These are phyloP conservation scores for Pedinophyceae sp. DNA, from an alignment of 139 green algal genomes.

Conservation along the genomic window DNA sequence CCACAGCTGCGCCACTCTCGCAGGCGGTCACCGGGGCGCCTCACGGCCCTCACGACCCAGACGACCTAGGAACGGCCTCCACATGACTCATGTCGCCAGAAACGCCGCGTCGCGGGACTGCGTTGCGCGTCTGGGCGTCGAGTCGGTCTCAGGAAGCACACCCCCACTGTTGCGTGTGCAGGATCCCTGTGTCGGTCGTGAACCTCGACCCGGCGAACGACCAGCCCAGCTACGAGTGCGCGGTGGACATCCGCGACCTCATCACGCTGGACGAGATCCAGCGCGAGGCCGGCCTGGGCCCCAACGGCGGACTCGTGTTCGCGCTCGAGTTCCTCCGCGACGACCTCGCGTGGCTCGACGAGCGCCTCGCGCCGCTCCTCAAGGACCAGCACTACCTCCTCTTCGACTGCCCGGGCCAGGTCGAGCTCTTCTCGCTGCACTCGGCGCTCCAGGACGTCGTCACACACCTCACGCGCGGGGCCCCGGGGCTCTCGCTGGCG, in stretches of 20 bases:
- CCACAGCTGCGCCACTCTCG: no score
- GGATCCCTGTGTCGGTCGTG: no score
- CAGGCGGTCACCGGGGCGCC: no score
- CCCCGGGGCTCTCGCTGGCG: slow-evolving; percentile 29
- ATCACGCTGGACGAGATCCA: slow-evolving; percentile 41
- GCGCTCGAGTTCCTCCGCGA: slow-evolving; percentile 29
- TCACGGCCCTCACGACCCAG: no score
- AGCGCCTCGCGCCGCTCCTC: slow-evolving; percentile 41
- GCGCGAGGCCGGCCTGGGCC: slow-evolving; percentile 39
- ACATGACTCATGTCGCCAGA: no score
- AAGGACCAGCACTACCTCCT: slow-evolving; percentile 57
- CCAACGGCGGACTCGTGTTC: slow-evolving; percentile 41
- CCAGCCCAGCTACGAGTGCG: slow-evolving; percentile 43
- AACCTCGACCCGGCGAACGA: slow-evolving; percentile 88
- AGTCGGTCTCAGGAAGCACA: no score
- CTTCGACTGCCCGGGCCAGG: slow-evolving; percentile 54
- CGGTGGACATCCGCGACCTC: slow-evolving; percentile 52
- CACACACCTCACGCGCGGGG: slow-evolving; percentile 5
- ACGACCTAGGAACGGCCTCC: no score
- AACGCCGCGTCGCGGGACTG: no score
- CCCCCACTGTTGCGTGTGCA: no score
- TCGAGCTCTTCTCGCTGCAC: slow-evolving; percentile 25
- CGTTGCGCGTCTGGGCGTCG: no score
- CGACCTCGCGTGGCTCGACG: slow-evolving; percentile 74
- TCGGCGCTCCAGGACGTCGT: slow-evolving; percentile 14